Conservation (phyloP, 306 rosid genomes). For the Psophocarpus tetragonolobus region DNA sequence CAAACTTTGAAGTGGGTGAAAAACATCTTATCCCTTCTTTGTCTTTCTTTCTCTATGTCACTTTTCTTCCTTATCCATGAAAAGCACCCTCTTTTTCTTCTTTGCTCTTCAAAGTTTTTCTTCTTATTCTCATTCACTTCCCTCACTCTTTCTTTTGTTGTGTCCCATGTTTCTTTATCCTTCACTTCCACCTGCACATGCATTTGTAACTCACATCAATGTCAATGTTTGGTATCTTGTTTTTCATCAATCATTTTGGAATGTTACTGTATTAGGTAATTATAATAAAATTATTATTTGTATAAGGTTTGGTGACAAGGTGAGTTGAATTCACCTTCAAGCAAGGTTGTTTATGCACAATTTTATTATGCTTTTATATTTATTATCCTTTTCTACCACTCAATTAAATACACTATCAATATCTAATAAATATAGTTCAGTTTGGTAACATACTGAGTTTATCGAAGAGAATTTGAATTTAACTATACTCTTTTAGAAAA, state of each 20-base stretch:
- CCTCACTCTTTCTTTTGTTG: conserved; percentile 36
- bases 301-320: too few relatives aligned
- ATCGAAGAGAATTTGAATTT: too few relatives aligned
- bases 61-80: conserved; percentile 78
- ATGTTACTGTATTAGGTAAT: neutral
- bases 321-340: too few relatives aligned
- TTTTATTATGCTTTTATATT: too few relatives aligned
- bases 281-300: too few relatives aligned
- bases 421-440: too few relatives aligned
- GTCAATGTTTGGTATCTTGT: conserved; percentile 14
- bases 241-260: neutral
- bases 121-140: conserved; percentile 34
- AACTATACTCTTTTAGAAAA: too few relatives aligned
- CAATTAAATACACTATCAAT: too few relatives aligned
- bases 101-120: conserved; percentile 32
- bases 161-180: conserved; percentile 55
- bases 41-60: conserved; percentile 56
- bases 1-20: conserved; percentile 52
- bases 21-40: conserved; percentile 49
- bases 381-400: too few relatives aligned
- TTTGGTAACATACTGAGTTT: too few relatives aligned
- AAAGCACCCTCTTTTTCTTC: conserved; percentile 88
- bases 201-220: conserved; percentile 37
- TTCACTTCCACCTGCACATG: conserved; percentile 63
- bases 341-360: too few relatives aligned